Percentiles rank a stretch among this genome's conserved stretches.
phyloP scores from a whole-genome alignment of 441 rosid species.

The Populus hybrid region DNA sequence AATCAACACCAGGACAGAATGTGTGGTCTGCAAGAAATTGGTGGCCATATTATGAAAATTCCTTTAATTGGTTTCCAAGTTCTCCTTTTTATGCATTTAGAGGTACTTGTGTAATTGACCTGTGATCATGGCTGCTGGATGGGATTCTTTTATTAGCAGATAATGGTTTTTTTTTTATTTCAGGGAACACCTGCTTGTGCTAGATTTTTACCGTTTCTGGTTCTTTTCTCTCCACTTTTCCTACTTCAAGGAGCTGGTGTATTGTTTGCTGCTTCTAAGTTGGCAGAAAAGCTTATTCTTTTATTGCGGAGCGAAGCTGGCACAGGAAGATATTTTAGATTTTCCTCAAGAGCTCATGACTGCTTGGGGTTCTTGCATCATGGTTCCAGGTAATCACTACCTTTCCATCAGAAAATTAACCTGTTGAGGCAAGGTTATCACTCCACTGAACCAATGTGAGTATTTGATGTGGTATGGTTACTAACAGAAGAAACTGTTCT shows the following conservation, averaged over 20 bases:
- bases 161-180: conserved; percentile 28
- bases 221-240: conserved; percentile 85
- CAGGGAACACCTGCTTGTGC: conserved; percentile 94
- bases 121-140: conserved; percentile 16
- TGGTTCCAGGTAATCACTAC: conserved; percentile 77
- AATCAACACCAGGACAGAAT: conserved; percentile 49
- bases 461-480: conserved; percentile 4
- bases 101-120: conserved; percentile 43
- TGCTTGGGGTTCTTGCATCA: conserved; percentile 88
- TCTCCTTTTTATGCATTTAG: conserved; percentile 89
- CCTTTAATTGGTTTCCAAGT: conserved; percentile 78
- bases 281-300: conserved; percentile 67
- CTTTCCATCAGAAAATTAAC: conserved; percentile 6
- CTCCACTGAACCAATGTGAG: background rate
- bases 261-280: conserved; percentile 66
- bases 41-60: conserved; percentile 93
- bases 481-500: conserved; percentile 7
- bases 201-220: conserved; percentile 72
- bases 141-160: conserved; percentile 16
- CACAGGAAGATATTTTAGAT: conserved; percentile 64
- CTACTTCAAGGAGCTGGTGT: conserved; percentile 81
- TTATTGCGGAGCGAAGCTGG: conserved; percentile 57
- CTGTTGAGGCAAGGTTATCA: background rate
- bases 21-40: conserved; percentile 82
- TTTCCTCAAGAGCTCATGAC: conserved; percentile 70